phyloP scores from a whole-genome alignment of 306 rosid species.

The Canavalia gladiata region DNA sequence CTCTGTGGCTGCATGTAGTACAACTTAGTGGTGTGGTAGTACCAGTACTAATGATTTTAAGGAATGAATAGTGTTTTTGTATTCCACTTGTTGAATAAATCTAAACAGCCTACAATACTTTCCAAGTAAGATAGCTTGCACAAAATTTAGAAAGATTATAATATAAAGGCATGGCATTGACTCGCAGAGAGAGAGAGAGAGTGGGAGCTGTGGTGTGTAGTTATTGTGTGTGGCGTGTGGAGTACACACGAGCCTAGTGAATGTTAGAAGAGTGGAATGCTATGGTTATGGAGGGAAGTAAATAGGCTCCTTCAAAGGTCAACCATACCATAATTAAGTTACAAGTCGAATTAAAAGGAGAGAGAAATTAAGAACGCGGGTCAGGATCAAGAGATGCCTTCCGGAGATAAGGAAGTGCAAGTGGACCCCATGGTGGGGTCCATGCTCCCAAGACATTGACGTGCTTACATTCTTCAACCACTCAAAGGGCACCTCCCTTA shows the following conservation, averaged over 20 bases:
- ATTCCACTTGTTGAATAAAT: conserved; percentile 46
- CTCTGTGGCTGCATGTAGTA: conserved; percentile 52
- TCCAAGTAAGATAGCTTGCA: background rate
- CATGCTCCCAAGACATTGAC: background rate
- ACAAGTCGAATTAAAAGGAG: no score
- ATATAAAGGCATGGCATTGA: background rate
- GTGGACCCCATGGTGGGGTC: background rate
- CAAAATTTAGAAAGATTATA: no score
- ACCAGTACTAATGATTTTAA: background rate
- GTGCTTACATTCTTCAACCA: background rate
- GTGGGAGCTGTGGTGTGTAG: background rate
- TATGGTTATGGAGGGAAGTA: background rate
- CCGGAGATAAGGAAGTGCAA: background rate
- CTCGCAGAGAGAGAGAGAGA: background rate
- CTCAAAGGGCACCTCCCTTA: background rate
- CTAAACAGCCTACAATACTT: background rate
- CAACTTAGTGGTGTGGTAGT: conserved; percentile 48
- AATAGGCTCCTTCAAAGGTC: background rate
- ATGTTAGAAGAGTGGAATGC: no score
- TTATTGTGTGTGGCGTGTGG: background rate
- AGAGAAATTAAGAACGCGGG: no score
- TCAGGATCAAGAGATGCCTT: no score
- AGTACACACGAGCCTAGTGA: background rate
- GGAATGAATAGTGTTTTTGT: conserved; percentile 36
- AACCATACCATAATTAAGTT: background rate